These are phyloP conservation scores for Fonticula alba DNA, from an alignment of 78 protist species.

Conservation along the genomic window DNA sequence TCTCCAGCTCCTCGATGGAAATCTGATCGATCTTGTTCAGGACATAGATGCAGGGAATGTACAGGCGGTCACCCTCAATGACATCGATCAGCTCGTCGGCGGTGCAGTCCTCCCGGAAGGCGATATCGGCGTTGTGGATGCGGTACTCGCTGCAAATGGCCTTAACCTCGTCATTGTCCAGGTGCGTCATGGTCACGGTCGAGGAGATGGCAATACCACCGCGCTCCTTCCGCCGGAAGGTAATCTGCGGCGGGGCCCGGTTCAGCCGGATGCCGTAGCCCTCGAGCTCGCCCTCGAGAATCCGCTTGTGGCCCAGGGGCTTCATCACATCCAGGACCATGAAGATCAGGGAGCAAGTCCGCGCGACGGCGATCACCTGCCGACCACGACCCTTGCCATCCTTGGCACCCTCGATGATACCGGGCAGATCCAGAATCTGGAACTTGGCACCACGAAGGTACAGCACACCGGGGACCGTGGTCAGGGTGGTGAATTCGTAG, in stretches of 20 bases:
- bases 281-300: slow-evolving; percentile 71
- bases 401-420: slow-evolving; percentile 98
- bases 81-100: slow-evolving; percentile 94
- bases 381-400: slow-evolving; percentile 97
- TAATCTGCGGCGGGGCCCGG: slow-evolving; percentile 77
- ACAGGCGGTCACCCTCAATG: slow-evolving; percentile 86
- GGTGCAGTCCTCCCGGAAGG: slow-evolving; percentile 45
- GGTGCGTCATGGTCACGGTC: slow-evolving; percentile 35
- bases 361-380: slow-evolving; percentile 81
- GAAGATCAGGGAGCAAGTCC: slow-evolving; percentile 85
- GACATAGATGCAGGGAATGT: slow-evolving; percentile 83
- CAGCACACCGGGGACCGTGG: slow-evolving; percentile 87
- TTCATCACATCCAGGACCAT: slow-evolving; percentile 86
- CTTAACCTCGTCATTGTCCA: slow-evolving; percentile 49
- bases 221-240: slow-evolving; percentile 64
- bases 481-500: slow-evolving; percentile 97
- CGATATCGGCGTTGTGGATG: slow-evolving; percentile 78
- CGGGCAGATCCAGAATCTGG: slow-evolving; percentile 76
- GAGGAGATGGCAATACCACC: slow-evolving; percentile 82
- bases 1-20: slow-evolving; percentile 61
- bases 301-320: slow-evolving; percentile 72
- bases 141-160: slow-evolving; percentile 64
- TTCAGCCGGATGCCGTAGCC: slow-evolving; percentile 97
- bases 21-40: slow-evolving; percentile 94
- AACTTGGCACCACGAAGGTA: slow-evolving; percentile 81